Conservation (phyloP, 441 rosid species). For the Gossypium davidsonii region DNA sequence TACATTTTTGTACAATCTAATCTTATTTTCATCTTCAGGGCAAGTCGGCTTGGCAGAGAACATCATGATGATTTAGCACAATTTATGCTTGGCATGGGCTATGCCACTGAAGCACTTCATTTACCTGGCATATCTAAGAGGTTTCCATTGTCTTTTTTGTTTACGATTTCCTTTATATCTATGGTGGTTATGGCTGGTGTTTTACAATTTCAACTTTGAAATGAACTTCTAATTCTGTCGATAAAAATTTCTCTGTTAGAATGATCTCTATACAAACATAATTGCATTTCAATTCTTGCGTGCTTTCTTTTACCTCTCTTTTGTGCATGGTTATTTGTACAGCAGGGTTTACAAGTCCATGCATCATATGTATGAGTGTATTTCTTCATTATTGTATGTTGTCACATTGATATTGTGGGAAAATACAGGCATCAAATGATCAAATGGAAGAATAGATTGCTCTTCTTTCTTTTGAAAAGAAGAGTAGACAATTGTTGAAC, state of each 20-base stretch:
- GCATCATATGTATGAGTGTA: neutral
- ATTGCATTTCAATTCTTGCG: neutral
- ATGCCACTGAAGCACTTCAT: conserved; percentile 98
- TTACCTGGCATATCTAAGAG: conserved; percentile 99
- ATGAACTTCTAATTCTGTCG: neutral
- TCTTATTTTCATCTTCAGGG: conserved; percentile 50
- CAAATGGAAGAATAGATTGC: neutral
- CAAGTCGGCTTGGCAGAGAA: conserved; percentile 97
- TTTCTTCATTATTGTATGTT: neutral
- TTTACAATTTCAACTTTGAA: neutral
- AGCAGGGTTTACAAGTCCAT: neutral
- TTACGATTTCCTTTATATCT: conserved; percentile 3
- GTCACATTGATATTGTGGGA: neutral
- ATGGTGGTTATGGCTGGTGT: neutral
- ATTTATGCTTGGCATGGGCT: conserved; percentile 98
- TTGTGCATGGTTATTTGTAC: neutral
- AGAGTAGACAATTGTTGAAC: neutral
- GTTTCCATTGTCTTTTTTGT: conserved; percentile 24
- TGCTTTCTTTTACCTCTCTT: neutral
- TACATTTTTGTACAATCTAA: conserved; percentile 14
- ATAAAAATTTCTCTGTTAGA: neutral
- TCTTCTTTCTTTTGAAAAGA: neutral
- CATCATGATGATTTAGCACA: conserved; percentile 99
- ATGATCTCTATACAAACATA: neutral
- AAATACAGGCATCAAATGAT: neutral